phyloP scores from a whole-genome alignment of 345 rosid species.

The Jatropha curcas region DNA sequence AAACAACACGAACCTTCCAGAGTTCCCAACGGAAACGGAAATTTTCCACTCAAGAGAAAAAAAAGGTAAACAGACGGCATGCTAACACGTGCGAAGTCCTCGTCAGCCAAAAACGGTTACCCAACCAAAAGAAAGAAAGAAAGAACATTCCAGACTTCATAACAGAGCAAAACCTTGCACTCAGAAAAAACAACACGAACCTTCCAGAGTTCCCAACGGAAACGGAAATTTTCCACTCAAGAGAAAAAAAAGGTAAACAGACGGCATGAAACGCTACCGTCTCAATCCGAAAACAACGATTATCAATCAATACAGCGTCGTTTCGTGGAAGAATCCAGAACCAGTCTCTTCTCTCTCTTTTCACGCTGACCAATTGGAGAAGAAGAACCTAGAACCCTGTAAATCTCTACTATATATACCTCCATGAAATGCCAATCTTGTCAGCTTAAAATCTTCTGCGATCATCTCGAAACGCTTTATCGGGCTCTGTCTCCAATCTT shows the following conservation, averaged over 20 bases:
- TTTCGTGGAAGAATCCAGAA: slow-evolving; percentile 62
- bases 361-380: slow-evolving; percentile 10
- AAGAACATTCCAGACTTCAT: slow-evolving; percentile 27
- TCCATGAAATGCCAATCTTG: fast-evolving
- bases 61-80: neutral
- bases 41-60: neutral
- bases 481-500: neutral
- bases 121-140: neutral
- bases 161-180: too few species aligned
- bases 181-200: too few species aligned
- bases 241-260: neutral
- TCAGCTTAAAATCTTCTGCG: neutral
- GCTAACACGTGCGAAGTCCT: slow-evolving; percentile 3
- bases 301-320: slow-evolving; percentile 27
- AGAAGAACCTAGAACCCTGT: slow-evolving; percentile 53
- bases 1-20: slow-evolving; percentile 32
- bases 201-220: slow-evolving; percentile 9
- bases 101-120: slow-evolving; percentile 7
- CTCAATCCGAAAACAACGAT: neutral
- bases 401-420: slow-evolving; percentile 21
- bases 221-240: neutral
- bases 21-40: neutral
- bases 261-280: neutral
- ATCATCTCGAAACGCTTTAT: neutral
- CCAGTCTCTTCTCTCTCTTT: neutral